Evolutionary conservation across 2,329 filamentous ascomycete genomes (phyloP).

Genomic region (Amauroascus verrucosus): DNA sequence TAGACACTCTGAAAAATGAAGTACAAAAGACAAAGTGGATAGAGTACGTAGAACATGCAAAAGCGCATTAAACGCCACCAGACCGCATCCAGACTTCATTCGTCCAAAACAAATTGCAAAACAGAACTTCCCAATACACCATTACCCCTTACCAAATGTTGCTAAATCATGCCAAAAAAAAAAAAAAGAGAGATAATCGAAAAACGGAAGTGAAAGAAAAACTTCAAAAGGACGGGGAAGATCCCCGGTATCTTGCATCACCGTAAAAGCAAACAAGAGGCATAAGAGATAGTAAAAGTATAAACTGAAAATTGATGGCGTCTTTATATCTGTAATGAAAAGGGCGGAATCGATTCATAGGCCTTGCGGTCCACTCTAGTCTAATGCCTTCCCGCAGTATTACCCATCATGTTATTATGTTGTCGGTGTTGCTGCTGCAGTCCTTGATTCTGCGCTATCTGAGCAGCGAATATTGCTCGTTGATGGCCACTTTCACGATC

Average conservation of each 20-base stretch:
- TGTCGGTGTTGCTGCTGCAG: slow-evolving; percentile 32
- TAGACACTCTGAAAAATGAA: neutral
- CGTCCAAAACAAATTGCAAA: neutral
- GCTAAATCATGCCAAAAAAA: neutral
- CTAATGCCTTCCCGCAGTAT: slow-evolving; percentile 24
- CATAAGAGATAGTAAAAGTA: neutral
- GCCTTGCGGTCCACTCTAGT: neutral
- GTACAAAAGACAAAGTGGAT: neutral
- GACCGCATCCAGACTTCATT: neutral
- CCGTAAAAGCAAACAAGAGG: neutral
- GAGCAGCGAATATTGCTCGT: slow-evolving; percentile 19
- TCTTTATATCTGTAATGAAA: neutral
- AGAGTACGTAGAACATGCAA: neutral
- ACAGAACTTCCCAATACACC: neutral
- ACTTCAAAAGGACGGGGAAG: neutral
- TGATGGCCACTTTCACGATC: slow-evolving; percentile 29
- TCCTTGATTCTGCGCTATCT: slow-evolving; percentile 12
- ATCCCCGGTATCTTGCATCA: too few species aligned
- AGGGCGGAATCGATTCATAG: neutral
- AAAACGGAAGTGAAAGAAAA: neutral
- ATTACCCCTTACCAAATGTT: neutral
- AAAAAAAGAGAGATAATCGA: neutral
- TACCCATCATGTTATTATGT: slow-evolving; percentile 35
- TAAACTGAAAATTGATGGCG: neutral
- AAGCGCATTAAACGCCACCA: neutral